A percentile compares a stretch with the other conserved stretches of the same genome.
Conservation (phyloP, 441 rosid species). For the Erodium moschatum region DNA sequence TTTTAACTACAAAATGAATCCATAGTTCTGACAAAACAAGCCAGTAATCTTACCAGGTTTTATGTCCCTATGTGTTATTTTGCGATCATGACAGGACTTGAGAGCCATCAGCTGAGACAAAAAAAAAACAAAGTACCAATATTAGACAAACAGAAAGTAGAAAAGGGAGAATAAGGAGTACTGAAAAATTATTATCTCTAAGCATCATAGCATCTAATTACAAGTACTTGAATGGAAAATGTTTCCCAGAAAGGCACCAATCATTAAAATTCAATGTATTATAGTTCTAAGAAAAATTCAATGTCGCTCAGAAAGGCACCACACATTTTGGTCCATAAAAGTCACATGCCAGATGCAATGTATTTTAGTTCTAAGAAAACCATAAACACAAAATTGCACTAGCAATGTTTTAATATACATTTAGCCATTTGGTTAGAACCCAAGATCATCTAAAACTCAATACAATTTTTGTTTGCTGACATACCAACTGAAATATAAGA, state of each 20-base stretch:
- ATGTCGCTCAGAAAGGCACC: background rate
- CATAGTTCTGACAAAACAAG: conserved; percentile 7
- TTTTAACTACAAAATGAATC: background rate
- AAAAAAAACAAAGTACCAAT: conserved; percentile 11
- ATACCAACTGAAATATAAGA: conserved; percentile 81
- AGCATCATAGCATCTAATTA: background rate
- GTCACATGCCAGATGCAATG: background rate
- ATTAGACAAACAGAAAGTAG: background rate
- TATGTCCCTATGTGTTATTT: conserved; percentile 92
- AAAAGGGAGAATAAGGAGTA: background rate
- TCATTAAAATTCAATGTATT: no score
- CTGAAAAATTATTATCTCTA: background rate
- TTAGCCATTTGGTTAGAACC: background rate
- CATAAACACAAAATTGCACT: background rate
- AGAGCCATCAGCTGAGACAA: conserved; percentile 64
- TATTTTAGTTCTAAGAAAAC: background rate
- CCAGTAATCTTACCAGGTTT: conserved; percentile 69
- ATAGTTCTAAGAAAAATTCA: no score
- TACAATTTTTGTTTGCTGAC: conserved; percentile 9
- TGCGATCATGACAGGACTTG: conserved; percentile 90
- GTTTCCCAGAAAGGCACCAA: background rate
- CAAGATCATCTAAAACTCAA: background rate
- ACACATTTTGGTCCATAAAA: background rate
- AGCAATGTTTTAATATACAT: background rate
- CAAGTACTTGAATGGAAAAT: conserved; percentile 4